phyloP scores from a whole-genome alignment of 306 rosid genomes.

The Begonia masoniana region DNA sequence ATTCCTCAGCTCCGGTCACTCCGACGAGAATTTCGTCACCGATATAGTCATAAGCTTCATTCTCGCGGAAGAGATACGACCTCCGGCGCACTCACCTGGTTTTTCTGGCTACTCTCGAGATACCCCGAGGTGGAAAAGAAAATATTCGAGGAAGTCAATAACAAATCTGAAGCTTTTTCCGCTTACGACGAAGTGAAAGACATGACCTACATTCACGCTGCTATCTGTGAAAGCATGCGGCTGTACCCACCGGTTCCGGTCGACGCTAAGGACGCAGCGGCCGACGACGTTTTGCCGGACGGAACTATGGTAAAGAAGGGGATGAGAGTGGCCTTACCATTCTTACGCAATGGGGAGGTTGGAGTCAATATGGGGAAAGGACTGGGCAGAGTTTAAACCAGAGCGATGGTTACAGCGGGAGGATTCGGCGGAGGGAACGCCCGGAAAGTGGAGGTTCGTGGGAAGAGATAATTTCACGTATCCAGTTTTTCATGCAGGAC shows the following conservation, averaged over 20 bases:
- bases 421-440: background rate
- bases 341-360: slow-evolving; percentile 42
- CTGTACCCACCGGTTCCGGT: slow-evolving; percentile 40
- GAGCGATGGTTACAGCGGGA: slow-evolving; percentile 40
- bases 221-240: slow-evolving; percentile 55
- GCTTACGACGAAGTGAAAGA: slow-evolving; percentile 29
- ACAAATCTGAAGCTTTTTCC: background rate
- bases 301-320: slow-evolving; percentile 52
- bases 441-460: slow-evolving; percentile 28
- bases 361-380: slow-evolving; percentile 35
- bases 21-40: slow-evolving; percentile 25
- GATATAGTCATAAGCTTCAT: slow-evolving; percentile 49
- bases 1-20: slow-evolving; percentile 34
- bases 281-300: slow-evolving; percentile 38
- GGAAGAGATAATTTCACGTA: slow-evolving; percentile 28
- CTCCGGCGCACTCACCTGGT: slow-evolving; percentile 43
- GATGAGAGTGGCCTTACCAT: slow-evolving; percentile 30
- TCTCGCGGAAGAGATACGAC: slow-evolving; percentile 53
- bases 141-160: slow-evolving; percentile 20
- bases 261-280: slow-evolving; percentile 15
- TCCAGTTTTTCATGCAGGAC: slow-evolving; percentile 69
- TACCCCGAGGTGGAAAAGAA: slow-evolving; percentile 21
- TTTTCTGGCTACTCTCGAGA: slow-evolving; percentile 39
- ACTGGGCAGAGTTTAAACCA: slow-evolving; percentile 41
- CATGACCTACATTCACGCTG: slow-evolving; percentile 51